Evolutionary conservation across 2,329 filamentous ascomycete species (phyloP), one percentile per base, ranked within the genome.

Genomic region (Dactylella cylindrospora): DNA sequence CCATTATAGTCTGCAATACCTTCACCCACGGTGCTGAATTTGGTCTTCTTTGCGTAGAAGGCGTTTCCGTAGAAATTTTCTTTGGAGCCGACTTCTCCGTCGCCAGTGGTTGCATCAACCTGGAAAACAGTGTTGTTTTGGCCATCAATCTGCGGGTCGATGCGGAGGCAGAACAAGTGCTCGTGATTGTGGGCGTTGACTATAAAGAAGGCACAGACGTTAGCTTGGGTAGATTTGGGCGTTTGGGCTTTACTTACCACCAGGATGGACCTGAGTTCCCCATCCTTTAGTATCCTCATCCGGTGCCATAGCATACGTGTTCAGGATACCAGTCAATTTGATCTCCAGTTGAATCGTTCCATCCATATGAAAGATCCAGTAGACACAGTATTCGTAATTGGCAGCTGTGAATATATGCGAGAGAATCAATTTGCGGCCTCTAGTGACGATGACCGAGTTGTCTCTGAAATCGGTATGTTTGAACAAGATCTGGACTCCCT

Each of bases 401-500:
- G 90, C 90, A 0, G 90, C 90, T 0, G 90, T 96, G 75, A 96
- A 95, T 70, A 95, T 86, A 68, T 95, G 90, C 66, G 89, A 90
- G 67, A 96, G 79, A 70, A 95, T 80, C 55, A 96, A 80, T 72
- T 93, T 94, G 49, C 89, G 83, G 1, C 84, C 89, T 20, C 90
- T 84, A 0, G 90, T 95, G 3, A 95, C 87, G 7, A 93, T 88
- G 50, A 84, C 82, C 0, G 87, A 91, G 35, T 93, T 86, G 70
- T 96, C 90, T 29, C 90, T 82, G 80, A 95, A 96, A 74, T 96
- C 90, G 12, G 84, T 90, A 75, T 94, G 88, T 76, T 96, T 96
- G 81, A 94, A 95, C 0, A 95, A 77, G 59, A 96, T 93, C 57
- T 62, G 17, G 15, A 23, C 4, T 31, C 3, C 13, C 25, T 15